Evolutionary conservation across 2,329 filamentous ascomycete genomes (phyloP), one percentile per base, ranked within the genome.

Genomic region (Claviceps sp.): DNA sequence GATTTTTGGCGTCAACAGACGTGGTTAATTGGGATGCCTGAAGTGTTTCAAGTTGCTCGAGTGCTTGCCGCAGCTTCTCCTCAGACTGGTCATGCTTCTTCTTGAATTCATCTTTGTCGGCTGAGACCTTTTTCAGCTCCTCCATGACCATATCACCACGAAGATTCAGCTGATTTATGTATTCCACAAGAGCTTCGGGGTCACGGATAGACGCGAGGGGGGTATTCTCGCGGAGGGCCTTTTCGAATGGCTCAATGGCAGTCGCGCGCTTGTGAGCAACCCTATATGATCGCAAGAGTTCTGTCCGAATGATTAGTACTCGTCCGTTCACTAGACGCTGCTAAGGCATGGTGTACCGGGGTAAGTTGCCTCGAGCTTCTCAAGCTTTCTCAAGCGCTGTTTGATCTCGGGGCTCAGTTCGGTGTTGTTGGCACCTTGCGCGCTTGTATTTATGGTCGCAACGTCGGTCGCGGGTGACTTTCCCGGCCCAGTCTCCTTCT

Each of bases 71-170:
- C 1, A 81, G 71, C 50, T 78, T 77, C 62, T 83, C 79, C 56
- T 89, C 80, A 0, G 77, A 73, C 48, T 84, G 80, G n/a, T 85
- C 80, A 2, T 82, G 71, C 65, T 87, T 89, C 68, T 84, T 86
- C 65, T 89, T 91, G 55, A 86, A 74, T 16, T 82, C 80, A 55
- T 95, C 88, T 54, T 86, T 84, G 63, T 97, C 90, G 3, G 78
- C 77, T 0, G 89, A 85, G 0, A 97, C 82, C 13, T 89, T 78
- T 70, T 94, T 96, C 52, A 96, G 74, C 68, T 98, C 93, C 46
- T 95, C 86, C 79, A 94, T 84, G 3, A 95, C 83, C 87, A 98
- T 94, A 61, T 95, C 88, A 43, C 84, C 84, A 63, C 94, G 91
- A 50, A 90, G 68, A 55, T 84, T 91, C 42, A 95, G 70, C 66